Evolutionary conservation across 768 basidiomycete genomes (phyloP).

Genomic region (Grammothele lineata): DNA sequence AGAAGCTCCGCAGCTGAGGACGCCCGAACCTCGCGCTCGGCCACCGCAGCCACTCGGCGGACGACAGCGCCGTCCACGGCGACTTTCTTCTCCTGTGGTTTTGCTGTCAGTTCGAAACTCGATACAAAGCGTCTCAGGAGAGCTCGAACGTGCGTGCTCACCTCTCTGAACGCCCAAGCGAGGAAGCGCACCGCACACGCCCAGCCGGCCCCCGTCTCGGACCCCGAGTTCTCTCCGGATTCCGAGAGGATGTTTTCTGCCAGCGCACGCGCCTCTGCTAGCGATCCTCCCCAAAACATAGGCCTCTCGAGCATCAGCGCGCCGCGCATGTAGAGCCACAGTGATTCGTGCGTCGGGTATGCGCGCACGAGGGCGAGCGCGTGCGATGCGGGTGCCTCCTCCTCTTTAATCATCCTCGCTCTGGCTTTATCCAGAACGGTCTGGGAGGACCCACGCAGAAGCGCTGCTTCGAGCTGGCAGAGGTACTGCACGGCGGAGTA

Average conservation of each 20-base stretch:
- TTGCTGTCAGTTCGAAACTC: no score
- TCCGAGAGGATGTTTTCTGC: background rate
- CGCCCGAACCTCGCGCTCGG: no score
- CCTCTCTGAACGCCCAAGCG: background rate
- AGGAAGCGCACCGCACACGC: constrained; percentile 1
- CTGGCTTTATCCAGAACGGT: background rate
- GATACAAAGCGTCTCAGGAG: no score
- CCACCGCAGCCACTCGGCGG: no score
- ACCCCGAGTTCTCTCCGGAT: background rate
- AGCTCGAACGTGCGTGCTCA: no score
- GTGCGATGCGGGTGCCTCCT: constrained; percentile 26
- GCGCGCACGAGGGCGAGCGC: constrained; percentile 43
- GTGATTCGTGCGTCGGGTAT: constrained; percentile 56
- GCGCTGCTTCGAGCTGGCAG: constrained; percentile 31
- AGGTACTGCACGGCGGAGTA: constrained; percentile 60
- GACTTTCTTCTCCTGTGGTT: no score
- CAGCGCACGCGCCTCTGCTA: no score
- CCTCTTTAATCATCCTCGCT: no score
- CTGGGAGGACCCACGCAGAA: background rate
- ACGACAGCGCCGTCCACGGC: no score
- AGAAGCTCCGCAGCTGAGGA: no score
- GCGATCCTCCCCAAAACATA: no score
- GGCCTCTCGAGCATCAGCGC: no score
- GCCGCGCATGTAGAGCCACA: constrained; percentile 58
- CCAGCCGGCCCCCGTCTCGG: background rate